Base-by-base conservation (phyloP, 257 asterid species). In the Paraleonurus japonicus region DNA sequence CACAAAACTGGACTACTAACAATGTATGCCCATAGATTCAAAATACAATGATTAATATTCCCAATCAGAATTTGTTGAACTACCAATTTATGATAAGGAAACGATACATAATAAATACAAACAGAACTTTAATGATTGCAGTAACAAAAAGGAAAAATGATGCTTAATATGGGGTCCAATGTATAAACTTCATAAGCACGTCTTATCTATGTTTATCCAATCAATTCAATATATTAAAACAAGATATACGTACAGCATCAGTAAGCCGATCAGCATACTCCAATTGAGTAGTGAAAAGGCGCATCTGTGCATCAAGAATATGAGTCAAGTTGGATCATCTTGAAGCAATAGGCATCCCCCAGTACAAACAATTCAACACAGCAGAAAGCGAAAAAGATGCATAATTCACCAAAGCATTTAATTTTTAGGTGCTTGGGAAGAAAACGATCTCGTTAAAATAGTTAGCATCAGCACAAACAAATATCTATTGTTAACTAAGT, bases 261-360 rank as follows among this genome's bases (percentile, higher is more conserved):
- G 88, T 87, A 70, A 91, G 95, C 45, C 96, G 99, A 81, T 94
- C 97, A 59, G 97, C 91, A 74, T 85, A 91, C 78, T 88, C 77
- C 41, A 97, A 85, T 72, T 94, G 99, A 41, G 99, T 79, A 37
- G 84, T 64, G 75, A 94, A 89, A 48, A 94, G 97, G 72, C 99
- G 94, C 87, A 94, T 85, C 99, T 94, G 92, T 30, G 64, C n/a
- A 62, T 28, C 59, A 26, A 61, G 62, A 47, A 78, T 67, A 71
- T 13, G 30, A 67, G 78, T 73, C 66, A 79, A 47, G 74, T 43
- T 27, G 23, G 47, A 75, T 48, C 65, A 62, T 70, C 11, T n/a
- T 23, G 81, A n/a, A 41, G 24, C 47, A 61, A 30, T 12, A 48
- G 57, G 67, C 43, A 32, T 26, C 4, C 22, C 51, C 37, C 35